Evolutionary conservation across 768 basidiomycete genomes (phyloP).

Genomic region (Russula brevipes): DNA sequence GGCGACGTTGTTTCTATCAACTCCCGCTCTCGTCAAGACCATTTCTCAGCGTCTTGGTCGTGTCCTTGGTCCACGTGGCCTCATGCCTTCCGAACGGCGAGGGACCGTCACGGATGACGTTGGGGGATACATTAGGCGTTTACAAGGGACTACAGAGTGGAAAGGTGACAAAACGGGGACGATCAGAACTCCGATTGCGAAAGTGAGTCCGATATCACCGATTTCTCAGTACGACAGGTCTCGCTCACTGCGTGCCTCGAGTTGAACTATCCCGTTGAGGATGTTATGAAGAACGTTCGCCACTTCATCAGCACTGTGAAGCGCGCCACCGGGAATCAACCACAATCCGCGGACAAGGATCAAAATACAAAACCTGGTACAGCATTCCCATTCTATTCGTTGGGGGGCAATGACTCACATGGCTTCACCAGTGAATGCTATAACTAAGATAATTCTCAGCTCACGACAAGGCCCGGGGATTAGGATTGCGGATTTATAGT

Average conservation of each 20-base stretch:
- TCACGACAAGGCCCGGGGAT: conserved; percentile 88
- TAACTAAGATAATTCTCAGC: conserved; percentile 79
- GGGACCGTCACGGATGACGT: conserved; percentile 94
- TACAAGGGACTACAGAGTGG: conserved; percentile 87
- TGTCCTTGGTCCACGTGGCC: conserved; percentile 77
- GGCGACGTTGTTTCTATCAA: conserved; percentile 82
- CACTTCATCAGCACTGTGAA: conserved; percentile 73
- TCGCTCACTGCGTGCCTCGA: conserved; percentile 30
- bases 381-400: conserved; percentile 13
- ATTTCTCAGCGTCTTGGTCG: conserved; percentile 79
- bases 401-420: not conserved
- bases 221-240: not conserved
- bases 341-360: conserved; percentile 45
- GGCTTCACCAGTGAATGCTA: conserved; percentile 53
- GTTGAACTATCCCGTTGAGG: conserved; percentile 69
- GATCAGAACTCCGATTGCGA: conserved; percentile 76
- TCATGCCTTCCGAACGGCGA: conserved; percentile 93
- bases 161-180: conserved; percentile 83
- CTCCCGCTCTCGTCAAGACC: conserved; percentile 67
- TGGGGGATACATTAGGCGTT: conserved; percentile 68
- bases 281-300: conserved; percentile 73
- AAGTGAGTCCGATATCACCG: conserved; percentile 41
- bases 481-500: conserved; percentile 70
- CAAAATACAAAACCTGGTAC: conserved; percentile 42
- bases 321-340: conserved; percentile 62